Evolutionary conservation across 202 grass and related monocot species (phyloP), one percentile per base, ranked within the genome.

Genomic region (Schoenoplectus triqueter): DNA sequence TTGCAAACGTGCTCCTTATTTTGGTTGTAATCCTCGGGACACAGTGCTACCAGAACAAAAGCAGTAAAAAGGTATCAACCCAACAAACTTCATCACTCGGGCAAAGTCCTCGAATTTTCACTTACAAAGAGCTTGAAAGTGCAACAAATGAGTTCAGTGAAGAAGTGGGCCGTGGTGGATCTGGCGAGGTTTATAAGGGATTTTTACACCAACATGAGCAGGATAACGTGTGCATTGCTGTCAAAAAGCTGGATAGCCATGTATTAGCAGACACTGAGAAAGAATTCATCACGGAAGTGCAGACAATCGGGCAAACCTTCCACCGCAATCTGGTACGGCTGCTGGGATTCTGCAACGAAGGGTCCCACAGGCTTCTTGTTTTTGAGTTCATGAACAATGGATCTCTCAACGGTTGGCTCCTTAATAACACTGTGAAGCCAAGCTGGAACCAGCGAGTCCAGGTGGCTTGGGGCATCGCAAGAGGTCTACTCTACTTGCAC

Each of bases 371-470:
- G 22, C 61, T 92, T 22, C 66, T 90, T 10, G 86, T 90, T 17
- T 90, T 89, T 31, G 88, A 90, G 80, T 90, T 86, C 68, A 88
- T 85, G 84, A 63, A 80, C 62, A 86, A 82, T 7, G 74, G 84
- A 2, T 92, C 91, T 1, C 62, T 88, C 46, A 82, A 41, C 4
- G 50, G 20, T 20, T 90, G 83, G 21, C 54, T 86, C 56, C 89
- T 92, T 65, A 15, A 19, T 4, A 55, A 66, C 15, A 63, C 49
- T 15, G 2, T 0, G 1, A 84, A 59, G 48, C 86, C 62, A 4
- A 67, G 44, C 9, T 92, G 88, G 91, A 63, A 82, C 46, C 66
- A 83, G 39, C 65, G 64, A 62, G 51, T 82, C 80, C 78, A 95
- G 17, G 85, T 90, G 14, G 72, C 72, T 48, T 42, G 85, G 50